Conservation (phyloP, 352 stramenopile species). For the Halophytophthora batemanensis region DNA sequence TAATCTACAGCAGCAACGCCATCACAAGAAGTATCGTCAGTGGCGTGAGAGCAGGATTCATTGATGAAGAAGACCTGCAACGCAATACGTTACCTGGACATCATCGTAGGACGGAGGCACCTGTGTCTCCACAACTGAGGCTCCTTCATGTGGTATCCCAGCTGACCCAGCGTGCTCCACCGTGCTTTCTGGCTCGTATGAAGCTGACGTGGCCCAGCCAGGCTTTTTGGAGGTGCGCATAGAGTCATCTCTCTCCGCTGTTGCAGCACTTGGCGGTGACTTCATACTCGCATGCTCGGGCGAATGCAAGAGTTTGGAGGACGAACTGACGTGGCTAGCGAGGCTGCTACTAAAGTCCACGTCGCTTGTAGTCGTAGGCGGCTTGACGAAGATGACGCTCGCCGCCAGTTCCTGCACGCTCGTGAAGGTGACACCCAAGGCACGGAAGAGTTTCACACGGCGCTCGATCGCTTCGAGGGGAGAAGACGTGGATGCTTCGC, state of each 20-base stretch:
- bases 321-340: conserved; percentile 47
- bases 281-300: conserved; percentile 65
- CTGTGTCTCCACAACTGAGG: conserved; percentile 14
- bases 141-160: conserved; percentile 18
- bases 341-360: conserved; percentile 66
- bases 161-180: conserved; percentile 4
- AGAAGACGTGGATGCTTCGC: conserved; percentile 8
- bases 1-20: conserved; percentile 11
- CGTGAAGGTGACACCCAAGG: conserved; percentile 63
- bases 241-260: conserved; percentile 6
- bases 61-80: conserved; percentile 2
- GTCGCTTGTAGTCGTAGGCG: conserved; percentile 48
- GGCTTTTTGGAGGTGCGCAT: too few relatives aligned
- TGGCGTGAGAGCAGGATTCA: background rate
- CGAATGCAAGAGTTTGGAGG: conserved; percentile 53
- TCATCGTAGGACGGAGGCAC: conserved; percentile 12
- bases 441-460: conserved; percentile 56
- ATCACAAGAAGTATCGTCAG: background rate
- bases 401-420: conserved; percentile 77
- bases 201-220: conserved; percentile 12
- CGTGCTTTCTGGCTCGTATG: conserved; percentile 14
- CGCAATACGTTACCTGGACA: conserved; percentile 14
- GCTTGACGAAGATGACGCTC: conserved; percentile 81
- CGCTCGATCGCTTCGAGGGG: conserved; percentile 43
- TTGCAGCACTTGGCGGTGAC: conserved; percentile 7